These are phyloP conservation scores for Myrmaecium sp. DNA, from an alignment of 2,329 filamentous ascomycete genomes.

Conservation along the genomic window DNA sequence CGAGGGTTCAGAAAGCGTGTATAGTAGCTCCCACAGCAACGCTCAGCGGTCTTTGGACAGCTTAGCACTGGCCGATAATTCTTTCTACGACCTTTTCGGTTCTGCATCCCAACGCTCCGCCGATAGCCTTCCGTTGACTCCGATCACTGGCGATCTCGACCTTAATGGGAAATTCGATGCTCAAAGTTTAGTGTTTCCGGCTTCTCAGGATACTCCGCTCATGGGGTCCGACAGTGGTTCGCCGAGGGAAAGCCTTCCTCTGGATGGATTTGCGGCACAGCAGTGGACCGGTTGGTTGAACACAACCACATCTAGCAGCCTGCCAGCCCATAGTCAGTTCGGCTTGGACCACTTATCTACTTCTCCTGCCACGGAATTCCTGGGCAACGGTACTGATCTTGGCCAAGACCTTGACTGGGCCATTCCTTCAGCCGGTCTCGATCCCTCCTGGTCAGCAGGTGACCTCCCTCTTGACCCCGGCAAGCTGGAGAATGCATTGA, in stretches of 20 bases:
- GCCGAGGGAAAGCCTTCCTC: conserved; percentile 15
- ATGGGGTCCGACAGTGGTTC: conserved; percentile 11
- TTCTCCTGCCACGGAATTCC: conserved; percentile 21
- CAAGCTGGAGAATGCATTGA: conserved; percentile 17
- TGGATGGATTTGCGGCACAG: conserved; percentile 14
- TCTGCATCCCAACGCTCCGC: conserved; percentile 3
- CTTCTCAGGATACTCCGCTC: conserved; percentile 9
- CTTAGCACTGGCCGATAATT: conserved; percentile 2
- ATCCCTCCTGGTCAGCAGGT: conserved; percentile 21
- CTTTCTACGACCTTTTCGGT: conserved; percentile 2
- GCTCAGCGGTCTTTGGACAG: conserved; percentile 11
- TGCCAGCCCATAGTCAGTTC: conserved; percentile 15
- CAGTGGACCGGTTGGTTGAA: conserved; percentile 16
- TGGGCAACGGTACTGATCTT: too few species aligned
- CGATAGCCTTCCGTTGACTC: conserved; percentile 12
- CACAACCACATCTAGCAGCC: conserved; percentile 7
- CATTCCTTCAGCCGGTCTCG: conserved; percentile 17
- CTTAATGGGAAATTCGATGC: conserved; percentile 7
- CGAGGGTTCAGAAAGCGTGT: conserved; percentile 18
- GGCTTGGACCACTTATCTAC: conserved; percentile 19
- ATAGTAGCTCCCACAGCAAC: conserved; percentile 11
- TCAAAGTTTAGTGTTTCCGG: conserved; percentile 13
- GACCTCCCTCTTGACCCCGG: conserved; percentile 23
- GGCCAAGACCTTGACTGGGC: conserved; percentile 18
- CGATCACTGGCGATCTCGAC: conserved; percentile 15